Evolutionary conservation across 2,329 filamentous ascomycete genomes (phyloP).

Genomic region (Cytospora paraplurivora): DNA sequence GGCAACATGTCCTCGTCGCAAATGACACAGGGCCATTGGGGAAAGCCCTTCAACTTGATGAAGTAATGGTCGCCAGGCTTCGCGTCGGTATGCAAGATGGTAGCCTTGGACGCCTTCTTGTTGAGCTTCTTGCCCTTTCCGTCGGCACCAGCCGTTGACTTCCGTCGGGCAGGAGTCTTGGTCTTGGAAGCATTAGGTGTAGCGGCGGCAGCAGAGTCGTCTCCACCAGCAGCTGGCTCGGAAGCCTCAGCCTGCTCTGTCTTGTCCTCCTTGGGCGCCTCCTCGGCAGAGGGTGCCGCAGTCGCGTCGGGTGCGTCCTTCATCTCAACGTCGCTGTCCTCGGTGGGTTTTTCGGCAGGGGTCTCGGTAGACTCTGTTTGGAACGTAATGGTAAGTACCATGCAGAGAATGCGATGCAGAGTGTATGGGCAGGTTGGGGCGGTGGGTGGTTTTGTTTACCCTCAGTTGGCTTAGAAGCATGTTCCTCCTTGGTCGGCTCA

Average conservation of each 20-base stretch:
- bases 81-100: conserved; percentile 73
- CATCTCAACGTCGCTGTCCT: conserved; percentile 61
- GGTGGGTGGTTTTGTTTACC: conserved; percentile 26
- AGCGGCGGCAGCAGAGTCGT: conserved; percentile 39
- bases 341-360: conserved; percentile 36
- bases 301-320: conserved; percentile 67
- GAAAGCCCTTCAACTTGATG: conserved; percentile 91
- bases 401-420: conserved; percentile 26
- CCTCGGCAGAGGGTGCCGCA: conserved; percentile 35
- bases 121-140: conserved; percentile 78
- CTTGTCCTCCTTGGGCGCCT: conserved; percentile 38
- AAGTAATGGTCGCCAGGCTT: conserved; percentile 91
- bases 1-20: conserved; percentile 96
- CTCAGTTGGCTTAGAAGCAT: conserved; percentile 31
- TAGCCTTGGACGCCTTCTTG: conserved; percentile 79
- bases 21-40: conserved; percentile 91
- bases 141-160: conserved; percentile 67
- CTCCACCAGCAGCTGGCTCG: conserved; percentile 35
- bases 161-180: conserved; percentile 64
- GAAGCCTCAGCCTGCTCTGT: conserved; percentile 32
- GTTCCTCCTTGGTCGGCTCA: conserved; percentile 23
- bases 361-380: conserved; percentile 38
- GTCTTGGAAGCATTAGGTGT: conserved; percentile 42
- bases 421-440: neutral
- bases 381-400: neutral